Percentiles rank a stretch among this genome's conserved stretches.
These are phyloP conservation scores for Zygotorulaspora danielsina DNA, from an alignment of 805 yeast genomes.

Conservation along the genomic window DNA sequence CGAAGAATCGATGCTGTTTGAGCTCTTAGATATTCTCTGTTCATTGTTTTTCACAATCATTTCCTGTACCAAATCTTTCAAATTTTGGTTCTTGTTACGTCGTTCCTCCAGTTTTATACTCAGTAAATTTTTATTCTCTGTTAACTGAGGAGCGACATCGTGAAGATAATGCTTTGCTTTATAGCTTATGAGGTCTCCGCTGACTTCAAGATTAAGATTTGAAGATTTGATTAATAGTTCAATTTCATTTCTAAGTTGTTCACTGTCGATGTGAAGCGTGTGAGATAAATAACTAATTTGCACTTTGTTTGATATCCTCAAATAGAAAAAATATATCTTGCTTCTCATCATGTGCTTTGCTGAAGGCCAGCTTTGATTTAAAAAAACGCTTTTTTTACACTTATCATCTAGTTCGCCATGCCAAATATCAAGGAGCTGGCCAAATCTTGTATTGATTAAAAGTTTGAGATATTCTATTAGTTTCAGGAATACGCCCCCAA, in stretches of 20 bases:
- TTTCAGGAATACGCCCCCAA: constrained; percentile 15
- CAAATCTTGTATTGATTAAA: constrained; percentile 24
- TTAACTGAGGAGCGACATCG: constrained; percentile 12
- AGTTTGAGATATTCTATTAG: constrained; percentile 18
- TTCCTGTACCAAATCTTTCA: constrained; percentile 15
- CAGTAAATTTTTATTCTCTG: constrained; percentile 10
- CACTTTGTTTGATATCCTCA: constrained; percentile 25
- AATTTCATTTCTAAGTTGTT: constrained; percentile 20
- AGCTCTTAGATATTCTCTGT: background rate
- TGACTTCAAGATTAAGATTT: constrained; percentile 22
- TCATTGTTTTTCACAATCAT: constrained; percentile 13
- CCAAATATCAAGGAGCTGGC: constrained; percentile 27
- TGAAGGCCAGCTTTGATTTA: constrained; percentile 20
- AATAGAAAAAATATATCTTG: constrained; percentile 30
- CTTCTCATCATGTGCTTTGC: constrained; percentile 23
- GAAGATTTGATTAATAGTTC: constrained; percentile 17
- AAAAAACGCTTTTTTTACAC: constrained; percentile 19
- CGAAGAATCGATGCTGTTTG: constrained; percentile 1
- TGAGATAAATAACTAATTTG: constrained; percentile 26
- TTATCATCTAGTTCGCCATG: constrained; percentile 14
- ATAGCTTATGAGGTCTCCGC: constrained; percentile 18
- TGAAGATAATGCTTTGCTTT: constrained; percentile 10
- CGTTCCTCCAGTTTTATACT: constrained; percentile 7
- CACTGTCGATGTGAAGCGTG: constrained; percentile 19
- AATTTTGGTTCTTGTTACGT: constrained; percentile 6